Percentiles rank a stretch among this genome's conserved stretches.
phyloP scores from a whole-genome alignment of 1,284 basidiomycete species.

The Sphagnurus paluster region DNA sequence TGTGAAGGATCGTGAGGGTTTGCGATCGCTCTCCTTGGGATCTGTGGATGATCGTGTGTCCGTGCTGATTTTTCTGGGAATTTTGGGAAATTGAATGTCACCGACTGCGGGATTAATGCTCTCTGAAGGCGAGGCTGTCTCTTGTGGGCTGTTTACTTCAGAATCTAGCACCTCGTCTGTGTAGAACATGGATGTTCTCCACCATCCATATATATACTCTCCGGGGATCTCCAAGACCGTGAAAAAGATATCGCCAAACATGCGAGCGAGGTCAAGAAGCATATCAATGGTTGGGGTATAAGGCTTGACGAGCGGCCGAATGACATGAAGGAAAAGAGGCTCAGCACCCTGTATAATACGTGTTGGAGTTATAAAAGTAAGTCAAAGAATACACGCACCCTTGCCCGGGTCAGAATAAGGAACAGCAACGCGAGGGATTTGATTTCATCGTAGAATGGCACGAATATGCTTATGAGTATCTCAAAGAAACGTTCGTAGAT shows the following conservation, averaged over 20 bases:
- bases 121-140: conserved; percentile 1
- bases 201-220: conserved; percentile 44
- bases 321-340: conserved; percentile 71
- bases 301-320: conserved; percentile 71
- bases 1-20: conserved; percentile 2
- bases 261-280: conserved; percentile 53
- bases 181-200: conserved; percentile 26
- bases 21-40: conserved; percentile 2
- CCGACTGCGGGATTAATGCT: conserved; percentile 3
- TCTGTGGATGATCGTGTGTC: not conserved
- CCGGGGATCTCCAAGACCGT: conserved; percentile 56
- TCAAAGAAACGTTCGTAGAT: conserved; percentile 67
- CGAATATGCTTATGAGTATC: conserved; percentile 60
- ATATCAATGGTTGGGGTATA: conserved; percentile 63
- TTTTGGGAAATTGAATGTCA: conserved; percentile 5
- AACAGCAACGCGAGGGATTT: conserved; percentile 71
- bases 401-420: conserved; percentile 69
- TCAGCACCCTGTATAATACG: conserved; percentile 62
- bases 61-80: conserved; percentile 15
- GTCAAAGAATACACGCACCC: conserved; percentile 45
- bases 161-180: conserved; percentile 12
- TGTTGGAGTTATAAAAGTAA: conserved; percentile 12
- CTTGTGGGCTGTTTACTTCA: conserved; percentile 21
- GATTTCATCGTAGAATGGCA: conserved; percentile 79
- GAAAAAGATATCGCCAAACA: conserved; percentile 66